These are phyloP conservation scores for Calonectria fujianensis DNA, from an alignment of 2,329 filamentous ascomycete species.

Conservation along the genomic window DNA sequence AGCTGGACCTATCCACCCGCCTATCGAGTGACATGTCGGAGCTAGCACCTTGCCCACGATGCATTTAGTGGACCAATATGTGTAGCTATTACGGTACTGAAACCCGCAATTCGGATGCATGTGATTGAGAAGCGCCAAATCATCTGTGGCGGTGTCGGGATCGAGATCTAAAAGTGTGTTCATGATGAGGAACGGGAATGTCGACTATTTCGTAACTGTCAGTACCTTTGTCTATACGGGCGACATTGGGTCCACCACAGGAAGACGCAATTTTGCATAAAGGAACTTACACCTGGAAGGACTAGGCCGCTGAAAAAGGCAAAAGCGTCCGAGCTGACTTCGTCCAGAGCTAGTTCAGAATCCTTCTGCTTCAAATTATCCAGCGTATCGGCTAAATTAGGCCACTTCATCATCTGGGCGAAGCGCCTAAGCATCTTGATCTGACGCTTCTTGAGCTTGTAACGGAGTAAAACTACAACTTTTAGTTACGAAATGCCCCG, in stretches of 20 bases:
- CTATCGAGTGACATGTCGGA: constrained; percentile 81
- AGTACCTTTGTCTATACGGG: background rate
- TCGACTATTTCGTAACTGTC: constrained; percentile 63
- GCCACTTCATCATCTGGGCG: constrained; percentile 85
- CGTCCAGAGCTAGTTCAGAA: constrained; percentile 73
- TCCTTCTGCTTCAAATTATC: constrained; percentile 77
- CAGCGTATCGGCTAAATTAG: constrained; percentile 80
- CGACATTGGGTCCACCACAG: background rate
- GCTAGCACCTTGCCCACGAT: constrained; percentile 86
- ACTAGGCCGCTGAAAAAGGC: constrained; percentile 86
- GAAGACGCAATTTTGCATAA: background rate
- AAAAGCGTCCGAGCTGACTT: constrained; percentile 81
- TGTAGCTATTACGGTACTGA: constrained; percentile 83
- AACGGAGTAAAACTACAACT: constrained; percentile 74
- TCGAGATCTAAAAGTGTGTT: constrained; percentile 86
- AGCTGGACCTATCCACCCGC: constrained; percentile 85
- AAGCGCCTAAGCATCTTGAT: constrained; percentile 81
- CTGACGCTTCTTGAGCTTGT: constrained; percentile 79
- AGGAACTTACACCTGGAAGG: constrained; percentile 76
- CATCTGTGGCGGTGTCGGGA: constrained; percentile 78
- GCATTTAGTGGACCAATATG: constrained; percentile 83
- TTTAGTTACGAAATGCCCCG: constrained; percentile 17
- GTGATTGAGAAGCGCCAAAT: constrained; percentile 80
- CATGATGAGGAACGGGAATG: constrained; percentile 85
- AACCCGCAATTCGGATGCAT: constrained; percentile 82